A percentile compares a stretch with the other conserved stretches of the same genome.
Evolutionary conservation across 2,329 filamentous ascomycete species (phyloP).

Genomic region (Xylaria sp.): DNA sequence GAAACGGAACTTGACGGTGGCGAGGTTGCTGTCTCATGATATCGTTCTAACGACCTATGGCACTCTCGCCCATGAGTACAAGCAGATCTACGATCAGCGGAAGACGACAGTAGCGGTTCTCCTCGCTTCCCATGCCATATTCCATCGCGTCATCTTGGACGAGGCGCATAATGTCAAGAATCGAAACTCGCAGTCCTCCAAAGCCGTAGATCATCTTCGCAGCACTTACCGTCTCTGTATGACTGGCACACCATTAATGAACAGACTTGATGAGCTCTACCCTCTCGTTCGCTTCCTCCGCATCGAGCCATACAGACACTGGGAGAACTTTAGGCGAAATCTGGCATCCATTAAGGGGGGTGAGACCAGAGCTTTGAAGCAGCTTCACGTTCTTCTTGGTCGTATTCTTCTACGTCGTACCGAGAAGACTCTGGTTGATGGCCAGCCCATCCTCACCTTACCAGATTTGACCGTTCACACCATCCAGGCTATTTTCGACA

Average conservation of each 20-base stretch:
- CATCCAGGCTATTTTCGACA: slow-evolving; percentile 67
- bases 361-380: slow-evolving; percentile 65
- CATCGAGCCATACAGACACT: slow-evolving; percentile 75
- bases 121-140: slow-evolving; percentile 52
- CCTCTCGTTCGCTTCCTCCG: slow-evolving; percentile 79
- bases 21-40: slow-evolving; percentile 67
- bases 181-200: slow-evolving; percentile 64
- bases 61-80: slow-evolving; percentile 71
- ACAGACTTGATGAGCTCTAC: slow-evolving; percentile 78
- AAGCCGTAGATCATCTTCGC: slow-evolving; percentile 63
- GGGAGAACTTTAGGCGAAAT: slow-evolving; percentile 65
- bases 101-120: slow-evolving; percentile 59
- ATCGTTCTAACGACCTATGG: slow-evolving; percentile 82
- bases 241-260: slow-evolving; percentile 91
- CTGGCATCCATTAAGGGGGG: slow-evolving; percentile 51
- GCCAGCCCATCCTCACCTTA: slow-evolving; percentile 74
- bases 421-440: slow-evolving; percentile 80
- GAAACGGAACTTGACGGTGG: slow-evolving; percentile 31
- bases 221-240: slow-evolving; percentile 75
- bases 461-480: slow-evolving; percentile 68
- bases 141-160: slow-evolving; percentile 79
- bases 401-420: slow-evolving; percentile 83
- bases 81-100: slow-evolving; percentile 53
- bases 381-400: slow-evolving; percentile 77
- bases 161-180: slow-evolving; percentile 88